Conservation (phyloP, 2,329 filamentous ascomycete genomes). For the Alternaria alternata region DNA sequence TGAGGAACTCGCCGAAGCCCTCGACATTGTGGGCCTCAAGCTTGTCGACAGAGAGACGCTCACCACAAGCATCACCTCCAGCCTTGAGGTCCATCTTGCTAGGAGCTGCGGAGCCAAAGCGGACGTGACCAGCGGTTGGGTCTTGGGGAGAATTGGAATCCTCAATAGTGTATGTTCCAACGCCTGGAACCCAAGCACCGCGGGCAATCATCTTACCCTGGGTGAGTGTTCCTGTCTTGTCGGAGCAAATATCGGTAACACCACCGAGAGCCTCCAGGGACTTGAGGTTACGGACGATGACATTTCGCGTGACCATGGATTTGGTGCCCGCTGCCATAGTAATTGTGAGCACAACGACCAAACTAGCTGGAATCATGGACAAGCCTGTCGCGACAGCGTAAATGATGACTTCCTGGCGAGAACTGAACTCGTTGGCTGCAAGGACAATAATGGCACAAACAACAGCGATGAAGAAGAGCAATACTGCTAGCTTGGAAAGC, state of each 20-base stretch:
- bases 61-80: conserved; percentile 23
- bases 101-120: conserved; percentile 35
- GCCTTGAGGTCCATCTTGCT: conserved; percentile 38
- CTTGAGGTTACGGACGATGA: conserved; percentile 48
- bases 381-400: conserved; percentile 52
- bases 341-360: conserved; percentile 51
- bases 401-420: conserved; percentile 51
- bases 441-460: conserved; percentile 52
- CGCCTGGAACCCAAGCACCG: conserved; percentile 49
- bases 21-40: conserved; percentile 29
- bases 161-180: conserved; percentile 50
- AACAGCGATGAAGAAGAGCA: conserved; percentile 49
- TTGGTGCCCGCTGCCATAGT: conserved; percentile 52
- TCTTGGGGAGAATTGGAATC: conserved; percentile 46
- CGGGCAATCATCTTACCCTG: conserved; percentile 51
- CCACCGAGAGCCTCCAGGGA: conserved; percentile 48
- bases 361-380: conserved; percentile 50
- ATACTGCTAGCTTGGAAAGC: conserved; percentile 44
- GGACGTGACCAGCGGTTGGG: conserved; percentile 43
- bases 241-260: conserved; percentile 59
- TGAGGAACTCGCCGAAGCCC: conserved; percentile 44
- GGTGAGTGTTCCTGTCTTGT: conserved; percentile 58
- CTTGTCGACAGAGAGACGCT: conserved; percentile 28
- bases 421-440: conserved; percentile 50
- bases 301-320: conserved; percentile 46